Evolutionary conservation across 306 rosid genomes (phyloP).

Genomic region (Ormosia emarginata): DNA sequence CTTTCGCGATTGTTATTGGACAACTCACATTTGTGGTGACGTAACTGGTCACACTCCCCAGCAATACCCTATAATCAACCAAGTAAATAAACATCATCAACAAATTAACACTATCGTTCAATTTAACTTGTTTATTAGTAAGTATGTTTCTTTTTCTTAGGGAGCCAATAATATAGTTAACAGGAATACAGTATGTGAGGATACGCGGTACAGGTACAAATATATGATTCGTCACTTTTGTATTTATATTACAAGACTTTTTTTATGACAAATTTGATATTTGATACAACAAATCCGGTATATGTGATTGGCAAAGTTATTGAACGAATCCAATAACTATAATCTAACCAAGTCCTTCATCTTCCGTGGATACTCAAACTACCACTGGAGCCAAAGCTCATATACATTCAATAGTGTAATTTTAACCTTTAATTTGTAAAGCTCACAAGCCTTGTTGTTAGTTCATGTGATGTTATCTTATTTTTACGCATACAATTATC

Average conservation of each 20-base stretch:
- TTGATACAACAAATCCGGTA: too few species aligned
- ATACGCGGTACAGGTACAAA: too few species aligned
- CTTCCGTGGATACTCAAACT: background rate
- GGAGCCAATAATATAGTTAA: background rate
- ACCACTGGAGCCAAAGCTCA: background rate
- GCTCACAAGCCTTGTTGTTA: background rate
- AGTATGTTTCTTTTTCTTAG: background rate
- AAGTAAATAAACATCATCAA: background rate
- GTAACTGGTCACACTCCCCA: slow-evolving; percentile 56
- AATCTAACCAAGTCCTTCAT: background rate
- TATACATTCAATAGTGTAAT: background rate
- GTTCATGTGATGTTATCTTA: background rate
- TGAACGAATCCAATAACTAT: too few species aligned
- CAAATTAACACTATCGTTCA: background rate
- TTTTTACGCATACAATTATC: background rate
- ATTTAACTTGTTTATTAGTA: background rate
- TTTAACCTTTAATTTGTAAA: background rate
- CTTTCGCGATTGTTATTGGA: slow-evolving; percentile 49
- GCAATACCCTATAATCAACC: slow-evolving; percentile 39
- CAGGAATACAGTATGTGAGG: too few species aligned
- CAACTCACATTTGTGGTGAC: slow-evolving; percentile 43
- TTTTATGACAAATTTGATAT: too few species aligned
- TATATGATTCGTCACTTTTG: too few species aligned
- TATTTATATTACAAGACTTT: too few species aligned
- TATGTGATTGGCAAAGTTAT: too few species aligned